Percentiles rank a stretch among this genome's conserved stretches.
These are phyloP conservation scores for Boletus insuetus DNA, from an alignment of 768 basidiomycete genomes.

Conservation along the genomic window DNA sequence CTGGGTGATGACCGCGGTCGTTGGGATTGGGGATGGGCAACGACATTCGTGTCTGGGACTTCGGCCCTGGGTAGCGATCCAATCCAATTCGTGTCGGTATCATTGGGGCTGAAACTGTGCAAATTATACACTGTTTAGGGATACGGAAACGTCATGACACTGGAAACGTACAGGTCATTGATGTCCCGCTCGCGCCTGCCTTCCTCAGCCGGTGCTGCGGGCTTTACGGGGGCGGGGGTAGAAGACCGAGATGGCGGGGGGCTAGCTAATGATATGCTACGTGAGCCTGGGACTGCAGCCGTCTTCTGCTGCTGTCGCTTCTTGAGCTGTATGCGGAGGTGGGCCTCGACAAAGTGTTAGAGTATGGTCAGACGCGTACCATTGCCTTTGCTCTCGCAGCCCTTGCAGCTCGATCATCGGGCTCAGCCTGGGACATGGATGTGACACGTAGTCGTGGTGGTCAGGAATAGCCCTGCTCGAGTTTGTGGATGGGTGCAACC, in stretches of 20 bases:
- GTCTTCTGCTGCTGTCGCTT: conserved; percentile 76
- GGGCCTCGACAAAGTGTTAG: not conserved
- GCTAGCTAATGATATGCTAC: conserved; percentile 35
- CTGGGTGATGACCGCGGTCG: conserved; percentile 15
- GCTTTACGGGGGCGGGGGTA: conserved; percentile 50
- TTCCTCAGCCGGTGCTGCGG: conserved; percentile 33
- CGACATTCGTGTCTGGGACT: conserved; percentile 26
- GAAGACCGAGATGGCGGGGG: conserved; percentile 48
- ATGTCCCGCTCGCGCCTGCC: conserved; percentile 46
- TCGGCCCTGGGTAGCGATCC: conserved; percentile 51
- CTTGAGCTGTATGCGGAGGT: conserved; percentile 55
- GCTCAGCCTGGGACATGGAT: conserved; percentile 46
- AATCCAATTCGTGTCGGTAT: conserved; percentile 53
- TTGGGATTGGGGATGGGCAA: conserved; percentile 34
- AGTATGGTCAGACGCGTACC: conserved; percentile 41
- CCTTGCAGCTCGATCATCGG: conserved; percentile 71
- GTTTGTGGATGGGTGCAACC: not conserved
- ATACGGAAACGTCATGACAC: not conserved
- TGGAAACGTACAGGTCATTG: conserved; percentile 59
- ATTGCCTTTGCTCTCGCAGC: conserved; percentile 82
- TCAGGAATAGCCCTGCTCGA: conserved; percentile 4
- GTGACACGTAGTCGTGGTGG: conserved; percentile 3
- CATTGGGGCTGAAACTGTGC: conserved; percentile 46
- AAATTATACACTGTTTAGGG: conserved; percentile 9
- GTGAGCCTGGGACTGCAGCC: conserved; percentile 31